phyloP scores from a whole-genome alignment of 768 basidiomycete genomes.

The Neoboletus magnificus region DNA sequence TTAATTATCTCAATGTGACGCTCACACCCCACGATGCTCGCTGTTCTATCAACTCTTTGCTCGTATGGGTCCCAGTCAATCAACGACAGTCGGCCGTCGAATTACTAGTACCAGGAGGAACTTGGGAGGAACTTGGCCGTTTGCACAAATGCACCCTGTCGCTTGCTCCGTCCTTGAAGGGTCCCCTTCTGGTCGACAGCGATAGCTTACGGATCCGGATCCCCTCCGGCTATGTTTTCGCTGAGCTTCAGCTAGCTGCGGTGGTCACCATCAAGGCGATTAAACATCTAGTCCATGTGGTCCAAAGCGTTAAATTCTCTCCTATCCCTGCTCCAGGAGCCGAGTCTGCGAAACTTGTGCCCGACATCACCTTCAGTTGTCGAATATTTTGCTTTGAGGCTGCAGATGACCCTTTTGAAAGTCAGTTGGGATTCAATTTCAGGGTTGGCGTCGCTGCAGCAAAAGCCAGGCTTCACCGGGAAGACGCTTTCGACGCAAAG shows the following conservation, averaged over 20 bases:
- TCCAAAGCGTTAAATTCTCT: constrained; percentile 48
- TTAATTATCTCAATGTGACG: constrained; percentile 23
- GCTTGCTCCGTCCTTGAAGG: constrained; percentile 29
- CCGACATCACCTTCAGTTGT: constrained; percentile 56
- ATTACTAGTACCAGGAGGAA: constrained; percentile 28
- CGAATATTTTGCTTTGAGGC: constrained; percentile 70
- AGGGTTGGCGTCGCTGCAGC: constrained; percentile 70
- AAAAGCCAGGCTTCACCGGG: constrained; percentile 64
- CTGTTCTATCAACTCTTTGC: constrained; percentile 40
- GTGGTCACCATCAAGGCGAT: constrained; percentile 67
- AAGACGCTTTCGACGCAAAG: constrained; percentile 79
- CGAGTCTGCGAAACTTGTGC: constrained; percentile 71
- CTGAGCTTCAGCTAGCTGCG: constrained; percentile 71
- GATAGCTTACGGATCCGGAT: constrained; percentile 74
- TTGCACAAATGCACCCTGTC: constrained; percentile 51
- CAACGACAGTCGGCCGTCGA: constrained; percentile 35
- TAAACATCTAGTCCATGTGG: constrained; percentile 63
- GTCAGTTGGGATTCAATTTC: constrained; percentile 69
- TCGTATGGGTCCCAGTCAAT: constrained; percentile 56
- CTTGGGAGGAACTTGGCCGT: constrained; percentile 75
- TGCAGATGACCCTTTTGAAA: constrained; percentile 83
- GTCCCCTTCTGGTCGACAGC: constrained; percentile 50
- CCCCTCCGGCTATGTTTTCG: constrained; percentile 72
- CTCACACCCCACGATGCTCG: constrained; percentile 21
- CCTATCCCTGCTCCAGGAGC: constrained; percentile 60